A percentile compares a stretch with the other conserved stretches of the same genome.
Conservation (phyloP, 495 filamentous ascomycete species). For the Tuber umbilicatum region DNA sequence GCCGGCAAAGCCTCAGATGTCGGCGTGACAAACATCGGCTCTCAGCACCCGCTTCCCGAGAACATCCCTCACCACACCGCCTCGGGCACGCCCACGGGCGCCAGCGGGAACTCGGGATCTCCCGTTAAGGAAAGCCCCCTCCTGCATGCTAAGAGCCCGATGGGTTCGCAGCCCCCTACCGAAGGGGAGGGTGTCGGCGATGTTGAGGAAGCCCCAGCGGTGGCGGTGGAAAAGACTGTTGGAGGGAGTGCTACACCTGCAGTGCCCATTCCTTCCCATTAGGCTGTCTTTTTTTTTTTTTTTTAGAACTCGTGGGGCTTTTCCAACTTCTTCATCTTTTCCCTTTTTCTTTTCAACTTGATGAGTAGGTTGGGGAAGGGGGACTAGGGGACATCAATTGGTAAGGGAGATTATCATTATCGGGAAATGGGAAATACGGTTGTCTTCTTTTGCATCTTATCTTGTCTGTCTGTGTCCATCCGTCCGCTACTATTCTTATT, state of each 20-base stretch:
- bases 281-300: background rate
- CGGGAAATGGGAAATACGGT: constrained; percentile 3
- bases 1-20: constrained; percentile 93
- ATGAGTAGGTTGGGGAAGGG: background rate
- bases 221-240: constrained; percentile 8
- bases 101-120: constrained; percentile 43
- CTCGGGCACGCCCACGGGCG: constrained; percentile 47
- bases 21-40: constrained; percentile 87
- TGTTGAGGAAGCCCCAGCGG: constrained; percentile 16
- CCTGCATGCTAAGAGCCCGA: constrained; percentile 36
- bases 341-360: background rate
- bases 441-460: background rate
- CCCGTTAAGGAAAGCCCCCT: constrained; percentile 38
- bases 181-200: constrained; percentile 28
- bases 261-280: constrained; percentile 24
- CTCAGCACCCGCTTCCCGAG: constrained; percentile 89
- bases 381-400: constrained; percentile 2
- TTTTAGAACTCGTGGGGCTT: background rate
- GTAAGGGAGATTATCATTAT: background rate
- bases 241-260: constrained; percentile 9
- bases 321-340: background rate
- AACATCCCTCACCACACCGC: constrained; percentile 83
- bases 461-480: background rate
- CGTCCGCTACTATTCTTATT: background rate
- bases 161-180: constrained; percentile 39